Conservation (phyloP, 169 alveolate genomes). For the Cryptosporidium parvum region DNA sequence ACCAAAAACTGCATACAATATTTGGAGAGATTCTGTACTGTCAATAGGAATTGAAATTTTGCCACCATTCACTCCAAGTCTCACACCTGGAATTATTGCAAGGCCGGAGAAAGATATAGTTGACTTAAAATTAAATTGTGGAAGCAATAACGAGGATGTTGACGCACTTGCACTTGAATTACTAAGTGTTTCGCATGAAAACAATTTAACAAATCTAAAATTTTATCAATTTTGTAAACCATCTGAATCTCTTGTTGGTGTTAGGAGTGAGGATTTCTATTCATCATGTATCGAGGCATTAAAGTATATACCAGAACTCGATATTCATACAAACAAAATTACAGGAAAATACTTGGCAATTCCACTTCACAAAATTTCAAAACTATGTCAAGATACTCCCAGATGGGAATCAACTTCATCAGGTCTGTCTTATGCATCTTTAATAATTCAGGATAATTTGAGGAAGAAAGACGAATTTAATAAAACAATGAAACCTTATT, state of each 20-base stretch:
- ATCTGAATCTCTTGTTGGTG: constrained; percentile 56
- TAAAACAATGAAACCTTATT: not conserved
- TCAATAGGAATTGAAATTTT: constrained; percentile 58
- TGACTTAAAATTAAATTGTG: constrained; percentile 57
- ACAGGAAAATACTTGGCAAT: constrained; percentile 19
- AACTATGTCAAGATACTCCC: constrained; percentile 32
- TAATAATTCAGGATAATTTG: constrained; percentile 32
- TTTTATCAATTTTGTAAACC: constrained; percentile 63
- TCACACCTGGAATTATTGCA: constrained; percentile 30
- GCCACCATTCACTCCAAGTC: constrained; percentile 18
- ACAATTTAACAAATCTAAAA: constrained; percentile 38
- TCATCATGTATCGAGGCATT: constrained; percentile 58
- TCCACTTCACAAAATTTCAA: constrained; percentile 12
- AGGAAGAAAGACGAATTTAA: constrained; percentile 7
- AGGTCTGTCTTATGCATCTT: constrained; percentile 62
- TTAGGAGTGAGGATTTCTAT: constrained; percentile 52
- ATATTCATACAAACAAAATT: not conserved
- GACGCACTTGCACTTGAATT: constrained; percentile 67
- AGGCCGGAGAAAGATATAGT: constrained; percentile 51
- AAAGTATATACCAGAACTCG: constrained; percentile 38
- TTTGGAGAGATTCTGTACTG: constrained; percentile 65
- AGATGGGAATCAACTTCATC: constrained; percentile 66
- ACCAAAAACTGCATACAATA: constrained; percentile 66
- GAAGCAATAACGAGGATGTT: constrained; percentile 52
- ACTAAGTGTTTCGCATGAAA: constrained; percentile 57